A percentile compares a stretch with the other conserved stretches of the same genome.
These are phyloP conservation scores for Trichoderma orchidacearum DNA, from an alignment of 495 filamentous ascomycete genomes.

Conservation along the genomic window DNA sequence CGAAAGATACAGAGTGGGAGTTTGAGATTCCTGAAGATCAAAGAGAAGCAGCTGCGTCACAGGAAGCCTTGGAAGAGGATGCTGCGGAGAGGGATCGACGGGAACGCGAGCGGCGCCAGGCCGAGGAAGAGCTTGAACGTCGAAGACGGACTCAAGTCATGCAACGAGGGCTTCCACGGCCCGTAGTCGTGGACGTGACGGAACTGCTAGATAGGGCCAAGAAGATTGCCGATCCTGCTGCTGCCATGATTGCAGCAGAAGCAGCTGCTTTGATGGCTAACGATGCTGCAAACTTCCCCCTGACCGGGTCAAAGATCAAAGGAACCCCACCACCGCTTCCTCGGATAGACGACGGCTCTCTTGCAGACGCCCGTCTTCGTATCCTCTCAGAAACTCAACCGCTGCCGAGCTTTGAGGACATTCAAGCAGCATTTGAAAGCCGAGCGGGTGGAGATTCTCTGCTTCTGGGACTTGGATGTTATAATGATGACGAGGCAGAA, in stretches of 20 bases:
- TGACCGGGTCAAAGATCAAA: constrained; percentile 49
- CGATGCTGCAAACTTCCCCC: constrained; percentile 62
- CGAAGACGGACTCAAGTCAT: constrained; percentile 79
- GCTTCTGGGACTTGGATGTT: constrained; percentile 65
- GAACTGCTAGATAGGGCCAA: constrained; percentile 47
- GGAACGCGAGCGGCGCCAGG: constrained; percentile 52
- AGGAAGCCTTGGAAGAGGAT: constrained; percentile 59
- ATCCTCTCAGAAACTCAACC: constrained; percentile 58
- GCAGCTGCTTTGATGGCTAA: constrained; percentile 65
- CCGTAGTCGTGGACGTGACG: constrained; percentile 56
- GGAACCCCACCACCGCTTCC: constrained; percentile 47
- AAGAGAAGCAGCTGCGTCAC: constrained; percentile 38
- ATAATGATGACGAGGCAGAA: constrained; percentile 55
- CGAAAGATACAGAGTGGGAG: constrained; percentile 83
- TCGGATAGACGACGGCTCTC: constrained; percentile 51
- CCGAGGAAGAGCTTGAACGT: constrained; percentile 61
- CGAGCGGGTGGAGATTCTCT: constrained; percentile 37
- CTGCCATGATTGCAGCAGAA: constrained; percentile 56
- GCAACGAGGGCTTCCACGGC: constrained; percentile 71
- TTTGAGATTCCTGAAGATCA: constrained; percentile 83
- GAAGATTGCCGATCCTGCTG: constrained; percentile 18
- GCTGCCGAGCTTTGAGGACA: constrained; percentile 42
- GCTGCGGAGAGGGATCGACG: constrained; percentile 68
- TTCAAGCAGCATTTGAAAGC: constrained; percentile 55
- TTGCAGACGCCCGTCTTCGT: constrained; percentile 63